Conservation (phyloP, 2,329 filamentous ascomycete species). For the Ceratocystis ficicola region DNA sequence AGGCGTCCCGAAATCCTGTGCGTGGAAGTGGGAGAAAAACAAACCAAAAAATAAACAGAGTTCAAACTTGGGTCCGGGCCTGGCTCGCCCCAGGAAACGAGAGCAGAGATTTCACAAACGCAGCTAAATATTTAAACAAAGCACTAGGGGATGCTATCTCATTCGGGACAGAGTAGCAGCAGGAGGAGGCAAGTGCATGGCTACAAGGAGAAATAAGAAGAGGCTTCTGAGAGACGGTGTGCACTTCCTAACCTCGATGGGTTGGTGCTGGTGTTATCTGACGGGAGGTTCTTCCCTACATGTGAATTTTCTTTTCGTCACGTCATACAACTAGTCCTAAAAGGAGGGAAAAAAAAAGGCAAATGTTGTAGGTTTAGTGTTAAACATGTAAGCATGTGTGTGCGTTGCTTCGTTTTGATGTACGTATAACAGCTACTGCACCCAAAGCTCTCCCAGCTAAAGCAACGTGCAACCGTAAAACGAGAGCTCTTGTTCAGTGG, state of each 20-base stretch:
- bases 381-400: too few relatives aligned
- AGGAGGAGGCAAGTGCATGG: neutral
- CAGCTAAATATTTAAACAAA: neutral
- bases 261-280: neutral
- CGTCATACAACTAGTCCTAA: neutral
- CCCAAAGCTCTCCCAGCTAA: too few relatives aligned
- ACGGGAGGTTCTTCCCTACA: neutral
- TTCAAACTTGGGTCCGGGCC: neutral
- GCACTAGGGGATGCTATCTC: neutral
- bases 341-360: too few relatives aligned
- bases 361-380: too few relatives aligned
- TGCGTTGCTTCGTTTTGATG: too few relatives aligned
- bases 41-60: neutral
- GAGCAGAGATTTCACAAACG: constrained; percentile 2
- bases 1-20: neutral
- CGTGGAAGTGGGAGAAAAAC: neutral
- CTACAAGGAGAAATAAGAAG: neutral
- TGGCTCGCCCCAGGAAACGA: neutral
- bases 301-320: neutral
- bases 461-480: too few relatives aligned
- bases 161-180: neutral
- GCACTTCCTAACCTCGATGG: too few relatives aligned
- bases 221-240: neutral
- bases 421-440: too few relatives aligned
- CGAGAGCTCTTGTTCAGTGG: too few relatives aligned